Base-by-base conservation (phyloP, 768 basidiomycete genomes). In the Pleurotus platypus region DNA sequence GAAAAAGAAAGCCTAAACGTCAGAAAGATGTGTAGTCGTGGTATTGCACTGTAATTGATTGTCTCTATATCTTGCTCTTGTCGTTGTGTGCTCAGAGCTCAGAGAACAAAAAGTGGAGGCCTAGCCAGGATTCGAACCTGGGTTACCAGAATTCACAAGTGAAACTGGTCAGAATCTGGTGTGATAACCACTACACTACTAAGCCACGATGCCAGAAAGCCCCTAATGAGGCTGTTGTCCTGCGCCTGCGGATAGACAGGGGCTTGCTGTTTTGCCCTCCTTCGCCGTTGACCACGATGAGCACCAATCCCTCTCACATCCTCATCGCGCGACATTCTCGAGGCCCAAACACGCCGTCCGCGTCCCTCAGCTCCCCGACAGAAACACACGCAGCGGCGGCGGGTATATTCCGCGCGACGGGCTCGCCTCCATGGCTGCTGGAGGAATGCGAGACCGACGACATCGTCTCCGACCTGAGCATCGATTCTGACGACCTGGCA, bases 351-450 rank as follows among this genome's bases (percentile, higher is more conserved):
- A 89, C 89, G 63, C 85, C 88, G 2, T 87, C 89, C 5, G 90
- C 91, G 1, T 79, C 89, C 9, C 83, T 93, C 58, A 91, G 89
- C 64, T 89, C 88, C 5, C 91, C 90, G 3, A 92, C 87, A 35
- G 91, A 94, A 69, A 93, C 92, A 0, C 91, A 92, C 70, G 91
- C 91, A 1, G 90, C 92, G 0, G 91, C 91, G 0, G 79, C 90
- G 27, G 91, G 91, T 43, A 86, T 92, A 58, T 92, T 93, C 68
- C 79, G 90, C 43, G 87, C 89, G 2, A 84, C 92, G 15, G 86
- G 85, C 56, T 89, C 89, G 1, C 88, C 90, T 0, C 85, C 87
- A 3, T 90, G 88, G 87, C 74, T 84, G n/a, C 76, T 90, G 24
- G 88, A 91, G 63, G 90, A 89, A 63, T 81, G 79, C 63, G 89